Evolutionary conservation across 768 basidiomycete species (phyloP).

Genomic region (Coprinopsis cinerea): DNA sequence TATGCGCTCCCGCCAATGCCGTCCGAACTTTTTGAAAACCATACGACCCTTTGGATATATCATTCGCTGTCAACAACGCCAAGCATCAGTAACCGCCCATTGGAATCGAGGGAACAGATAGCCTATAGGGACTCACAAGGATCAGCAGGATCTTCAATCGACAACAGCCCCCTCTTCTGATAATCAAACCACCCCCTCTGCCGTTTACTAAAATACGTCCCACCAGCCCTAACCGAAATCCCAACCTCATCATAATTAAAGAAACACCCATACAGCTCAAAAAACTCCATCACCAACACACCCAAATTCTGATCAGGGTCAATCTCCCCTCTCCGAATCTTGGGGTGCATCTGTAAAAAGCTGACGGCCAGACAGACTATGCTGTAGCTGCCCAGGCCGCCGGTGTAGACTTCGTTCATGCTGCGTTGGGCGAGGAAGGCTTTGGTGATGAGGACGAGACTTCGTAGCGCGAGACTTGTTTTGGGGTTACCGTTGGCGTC

Average conservation of each 20-base stretch:
- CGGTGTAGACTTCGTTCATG: slow-evolving; percentile 98
- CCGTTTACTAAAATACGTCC: slow-evolving; percentile 82
- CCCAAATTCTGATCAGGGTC: slow-evolving; percentile 86
- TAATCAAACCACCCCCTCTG: slow-evolving; percentile 77
- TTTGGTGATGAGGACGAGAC: slow-evolving; percentile 85
- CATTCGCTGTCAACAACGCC: slow-evolving; percentile 58
- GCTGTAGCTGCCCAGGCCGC: slow-evolving; percentile 90
- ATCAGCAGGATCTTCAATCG: slow-evolving; percentile 93
- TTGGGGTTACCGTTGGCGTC: slow-evolving; percentile 22
- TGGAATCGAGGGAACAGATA: slow-evolving; percentile 2
- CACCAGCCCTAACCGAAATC: slow-evolving; percentile 82
- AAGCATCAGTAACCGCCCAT: slow-evolving; percentile 4
- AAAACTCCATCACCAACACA: slow-evolving; percentile 94
- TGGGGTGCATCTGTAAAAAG: slow-evolving; percentile 97
- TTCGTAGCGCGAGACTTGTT: slow-evolving; percentile 61
- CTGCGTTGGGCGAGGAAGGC: slow-evolving; percentile 82
- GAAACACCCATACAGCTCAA: slow-evolving; percentile 87
- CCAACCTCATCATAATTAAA: slow-evolving; percentile 92
- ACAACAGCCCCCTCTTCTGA: slow-evolving; percentile 52
- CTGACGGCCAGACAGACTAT: slow-evolving; percentile 90
- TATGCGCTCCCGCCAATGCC: slow-evolving; percentile 77
- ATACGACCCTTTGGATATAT: slow-evolving; percentile 87
- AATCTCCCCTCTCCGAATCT: slow-evolving; percentile 83
- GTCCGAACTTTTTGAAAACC: slow-evolving; percentile 76
- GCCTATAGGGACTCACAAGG: slow-evolving; percentile 73